These are phyloP conservation scores for Cadophora gregata DNA, from an alignment of 2,329 filamentous ascomycete genomes.

Conservation along the genomic window DNA sequence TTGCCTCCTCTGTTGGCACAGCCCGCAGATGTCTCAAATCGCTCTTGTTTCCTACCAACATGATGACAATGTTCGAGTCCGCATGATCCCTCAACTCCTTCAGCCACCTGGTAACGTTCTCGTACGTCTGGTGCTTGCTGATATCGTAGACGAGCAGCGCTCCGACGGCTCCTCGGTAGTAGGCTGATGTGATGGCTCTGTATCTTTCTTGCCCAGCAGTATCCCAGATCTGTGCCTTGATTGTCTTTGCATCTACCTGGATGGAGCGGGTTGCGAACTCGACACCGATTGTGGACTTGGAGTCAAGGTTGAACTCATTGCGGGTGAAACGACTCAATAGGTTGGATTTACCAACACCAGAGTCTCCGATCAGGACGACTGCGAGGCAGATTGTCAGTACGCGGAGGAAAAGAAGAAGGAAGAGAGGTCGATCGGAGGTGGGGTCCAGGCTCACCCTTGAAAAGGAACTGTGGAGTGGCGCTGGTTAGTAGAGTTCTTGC, in stretches of 20 bases:
- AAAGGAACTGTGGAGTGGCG: conserved; percentile 77
- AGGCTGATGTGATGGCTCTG: conserved; percentile 97
- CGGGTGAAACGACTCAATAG: conserved; percentile 98
- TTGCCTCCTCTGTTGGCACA: conserved; percentile 96
- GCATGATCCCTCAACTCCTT: conserved; percentile 98
- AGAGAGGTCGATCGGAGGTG: conserved; percentile 37
- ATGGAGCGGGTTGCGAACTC: conserved; percentile 99
- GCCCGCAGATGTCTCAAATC: conserved; percentile 98
- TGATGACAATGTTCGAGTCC: conserved; percentile 99
- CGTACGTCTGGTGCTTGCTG: conserved; percentile 99
- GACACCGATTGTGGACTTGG: conserved; percentile 99
- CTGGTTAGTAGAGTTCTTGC: conserved; percentile 46
- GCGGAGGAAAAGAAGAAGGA: conserved; percentile 34
- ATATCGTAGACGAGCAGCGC: conserved; percentile 99
- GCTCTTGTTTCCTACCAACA: conserved; percentile 99
- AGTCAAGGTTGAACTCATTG: conserved; percentile 99
- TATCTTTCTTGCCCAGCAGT: conserved; percentile 99
- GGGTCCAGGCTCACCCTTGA: conserved; percentile 76
- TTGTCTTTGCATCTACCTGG: conserved; percentile 98
- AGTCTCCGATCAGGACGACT: conserved; percentile 99
- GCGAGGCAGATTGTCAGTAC: conserved; percentile 43
- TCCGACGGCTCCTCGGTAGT: conserved; percentile 97
- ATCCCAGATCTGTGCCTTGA: conserved; percentile 99
- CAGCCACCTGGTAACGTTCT: conserved; percentile 98
- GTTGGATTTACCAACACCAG: conserved; percentile 99